Evolutionary conservation across 306 rosid genomes (phyloP), one percentile per base, ranked within the genome.

Genomic region (Medicago arabica): DNA sequence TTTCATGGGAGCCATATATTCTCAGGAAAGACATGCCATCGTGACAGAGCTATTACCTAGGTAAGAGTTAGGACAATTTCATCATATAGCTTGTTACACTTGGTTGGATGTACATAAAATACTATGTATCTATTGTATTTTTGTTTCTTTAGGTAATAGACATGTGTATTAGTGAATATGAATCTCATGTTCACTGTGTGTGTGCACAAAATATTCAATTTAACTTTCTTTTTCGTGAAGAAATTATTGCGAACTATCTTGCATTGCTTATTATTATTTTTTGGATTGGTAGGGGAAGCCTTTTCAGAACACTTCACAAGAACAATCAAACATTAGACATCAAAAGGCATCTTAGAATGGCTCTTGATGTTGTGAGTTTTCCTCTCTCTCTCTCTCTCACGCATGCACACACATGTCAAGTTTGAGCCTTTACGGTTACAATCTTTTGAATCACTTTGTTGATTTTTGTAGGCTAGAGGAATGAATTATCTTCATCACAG

Each of bases 1-100:
- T 66, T 92, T 90, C 79, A 86, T 92, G 94, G 97, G 97, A 78
- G 96, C 96, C 38, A 88, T 88, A 49, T 90, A 78, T 80, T 81
- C 96, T 43, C 91, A 18, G 57, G 88, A 87, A 83, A 78, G 84
- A 68, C 91, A 87, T 69, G 88, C 96, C 74, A 90, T 88, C 41
- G 92, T 90, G 75, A 90, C 94, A 49, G 96, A 90, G 84, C 83
- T 87, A 62, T 67, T 92, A 61, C 96, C 94, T 19, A 88, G 97
- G 96, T 88, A 85, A 65, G 78, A 80, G 47, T 65, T 78, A 7
- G 54, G 68, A 51, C 80, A 41, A 46, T 58, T 46, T 53, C 54
- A 69, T 72, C 62, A 54, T 44, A 57, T 62, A 69, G 41, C 69
- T 74, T 76, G 43, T 63, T 75, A 75, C 49, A 38, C 69, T 75